A percentile compares a stretch with the other conserved stretches of the same genome.
Evolutionary conservation across 129 eudicot genomes (phyloP).

Genomic region (Kitagawia praeruptora): DNA sequence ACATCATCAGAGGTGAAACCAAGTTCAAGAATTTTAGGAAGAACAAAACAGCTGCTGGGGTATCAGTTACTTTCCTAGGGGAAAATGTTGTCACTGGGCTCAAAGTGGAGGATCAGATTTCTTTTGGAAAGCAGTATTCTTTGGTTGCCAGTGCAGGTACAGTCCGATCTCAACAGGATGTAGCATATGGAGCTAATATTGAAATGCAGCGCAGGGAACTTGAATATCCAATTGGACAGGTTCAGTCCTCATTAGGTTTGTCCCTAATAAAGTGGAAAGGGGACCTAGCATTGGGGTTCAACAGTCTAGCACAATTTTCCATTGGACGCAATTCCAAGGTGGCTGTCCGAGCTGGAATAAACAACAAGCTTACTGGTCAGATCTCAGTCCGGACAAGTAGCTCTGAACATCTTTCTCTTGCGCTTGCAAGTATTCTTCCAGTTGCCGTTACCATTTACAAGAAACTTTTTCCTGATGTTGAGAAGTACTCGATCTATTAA

Average conservation of each 20-base stretch:
- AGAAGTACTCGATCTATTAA: neutral
- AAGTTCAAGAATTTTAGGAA: constrained; percentile 39
- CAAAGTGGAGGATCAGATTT: constrained; percentile 41
- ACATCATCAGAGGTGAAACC: constrained; percentile 40
- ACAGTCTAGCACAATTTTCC: constrained; percentile 32
- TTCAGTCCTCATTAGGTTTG: constrained; percentile 29
- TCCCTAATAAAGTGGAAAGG: constrained; percentile 48
- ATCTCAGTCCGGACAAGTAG: constrained; percentile 47
- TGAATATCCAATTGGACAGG: constrained; percentile 45
- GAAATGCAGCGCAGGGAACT: constrained; percentile 38
- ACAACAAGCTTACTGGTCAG: constrained; percentile 51
- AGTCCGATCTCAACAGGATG: constrained; percentile 36
- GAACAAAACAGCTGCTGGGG: constrained; percentile 44
- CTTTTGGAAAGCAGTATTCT: constrained; percentile 31
- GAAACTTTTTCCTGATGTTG: constrained; percentile 3
- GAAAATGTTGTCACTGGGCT: constrained; percentile 45
- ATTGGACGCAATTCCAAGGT: constrained; percentile 48
- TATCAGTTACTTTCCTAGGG: constrained; percentile 39
- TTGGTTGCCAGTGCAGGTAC: constrained; percentile 45
- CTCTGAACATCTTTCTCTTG: constrained; percentile 46
- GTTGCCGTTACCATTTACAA: constrained; percentile 28
- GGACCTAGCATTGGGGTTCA: constrained; percentile 38
- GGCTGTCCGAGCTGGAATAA: constrained; percentile 41
- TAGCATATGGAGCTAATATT: constrained; percentile 47
- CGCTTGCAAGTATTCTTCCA: constrained; percentile 46